Evolutionary conservation across 345 rosid species (phyloP).

Genomic region (Garcia nutans): DNA sequence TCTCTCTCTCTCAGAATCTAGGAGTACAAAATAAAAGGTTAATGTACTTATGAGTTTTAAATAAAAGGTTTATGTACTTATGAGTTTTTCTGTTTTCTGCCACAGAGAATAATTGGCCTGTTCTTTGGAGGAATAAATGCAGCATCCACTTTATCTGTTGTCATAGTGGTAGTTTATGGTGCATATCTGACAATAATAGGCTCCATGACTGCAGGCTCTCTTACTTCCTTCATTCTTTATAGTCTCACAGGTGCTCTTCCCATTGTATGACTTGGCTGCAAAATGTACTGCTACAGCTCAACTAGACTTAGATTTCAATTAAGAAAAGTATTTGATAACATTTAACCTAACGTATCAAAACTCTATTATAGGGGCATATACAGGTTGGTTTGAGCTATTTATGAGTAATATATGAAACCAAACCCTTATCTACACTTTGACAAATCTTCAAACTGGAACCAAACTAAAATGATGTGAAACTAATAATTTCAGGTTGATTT

Average conservation of each 20-base stretch:
- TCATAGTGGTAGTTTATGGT: constrained; percentile 79
- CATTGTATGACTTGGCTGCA: constrained; percentile 4
- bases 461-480: too few relatives aligned
- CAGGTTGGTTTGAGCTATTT: too few relatives aligned
- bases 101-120: constrained; percentile 60
- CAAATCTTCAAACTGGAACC: too few relatives aligned
- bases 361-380: too few relatives aligned
- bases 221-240: constrained; percentile 94
- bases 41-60: not conserved
- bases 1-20: not conserved
- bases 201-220: constrained; percentile 79
- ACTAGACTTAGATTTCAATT: not conserved
- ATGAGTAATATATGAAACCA: too few relatives aligned
- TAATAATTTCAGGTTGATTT: too few relatives aligned
- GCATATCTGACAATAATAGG: constrained; percentile 84
- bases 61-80: not conserved
- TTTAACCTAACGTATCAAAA: not conserved
- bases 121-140: constrained; percentile 89
- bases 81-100: constrained; percentile 16
- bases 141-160: constrained; percentile 76
- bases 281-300: not conserved
- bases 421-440: too few relatives aligned
- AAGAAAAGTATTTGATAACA: not conserved
- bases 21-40: not conserved
- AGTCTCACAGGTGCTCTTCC: constrained; percentile 78